These are phyloP conservation scores for Dictyostelium discoideum DNA, from an alignment of 78 protist genomes.

Conservation along the genomic window dicty_2.7 NC_007089.4:6113001-6113500, in stretches of 20 bases:
- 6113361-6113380: background rate
- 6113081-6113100: background rate
- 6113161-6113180: background rate
- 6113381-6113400: constrained; percentile 61
- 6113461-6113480: background rate
- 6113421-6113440: constrained; percentile 36
- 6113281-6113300: constrained; percentile 6
- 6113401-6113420: constrained; percentile 73
- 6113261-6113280: background rate
- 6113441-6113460: constrained; percentile 27
- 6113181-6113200: background rate
- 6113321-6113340: too few relatives aligned
- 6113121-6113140: background rate
- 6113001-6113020: background rate
- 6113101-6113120: background rate
- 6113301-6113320: background rate
- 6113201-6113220: background rate
- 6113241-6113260: background rate
- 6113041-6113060: background rate
- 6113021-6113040: background rate
- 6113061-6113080: background rate
- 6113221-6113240: background rate
- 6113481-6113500: background rate
- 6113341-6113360: too few relatives aligned
- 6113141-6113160: background rate